Percentiles rank a stretch among this genome's conserved stretches.
Evolutionary conservation across 176 grass and related monocot genomes (phyloP).

Genomic region (Musa troglodytarum): DNA sequence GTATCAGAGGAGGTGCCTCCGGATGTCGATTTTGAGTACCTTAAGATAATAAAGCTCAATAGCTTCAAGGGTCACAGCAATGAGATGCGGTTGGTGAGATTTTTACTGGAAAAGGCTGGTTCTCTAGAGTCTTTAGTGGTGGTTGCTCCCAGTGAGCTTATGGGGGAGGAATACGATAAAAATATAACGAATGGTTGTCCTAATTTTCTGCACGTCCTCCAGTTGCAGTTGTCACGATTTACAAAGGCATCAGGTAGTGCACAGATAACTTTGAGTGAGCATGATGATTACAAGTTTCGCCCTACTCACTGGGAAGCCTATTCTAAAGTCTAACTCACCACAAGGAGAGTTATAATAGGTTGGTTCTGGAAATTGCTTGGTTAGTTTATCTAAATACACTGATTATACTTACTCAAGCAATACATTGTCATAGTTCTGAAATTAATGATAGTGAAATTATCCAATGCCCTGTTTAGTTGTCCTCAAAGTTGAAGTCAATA

Average conservation of each 20-base stretch:
- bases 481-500: neutral
- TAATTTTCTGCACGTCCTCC: constrained; percentile 25
- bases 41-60: constrained; percentile 60
- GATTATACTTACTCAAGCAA: constrained; percentile 9
- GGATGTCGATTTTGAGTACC: constrained; percentile 56
- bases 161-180: constrained; percentile 35
- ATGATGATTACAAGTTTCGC: constrained; percentile 33
- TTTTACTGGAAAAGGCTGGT: constrained; percentile 48
- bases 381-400: constrained; percentile 1
- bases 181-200: constrained; percentile 16
- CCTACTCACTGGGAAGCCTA: constrained; percentile 71
- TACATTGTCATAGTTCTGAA: neutral
- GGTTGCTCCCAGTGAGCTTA: constrained; percentile 47
- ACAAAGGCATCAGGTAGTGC: constrained; percentile 45
- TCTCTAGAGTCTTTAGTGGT: constrained; percentile 47
- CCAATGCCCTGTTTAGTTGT: neutral
- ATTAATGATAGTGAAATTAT: constrained; percentile 12
- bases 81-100: constrained; percentile 58
- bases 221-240: constrained; percentile 30
- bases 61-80: constrained; percentile 78
- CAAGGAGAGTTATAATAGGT: constrained; percentile 17
- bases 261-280: constrained; percentile 44
- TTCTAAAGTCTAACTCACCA: constrained; percentile 52
- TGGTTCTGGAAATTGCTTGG: neutral
- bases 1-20: constrained; percentile 58